phyloP scores from a whole-genome alignment of 306 rosid genomes.

The Castanea mollissima region DNA sequence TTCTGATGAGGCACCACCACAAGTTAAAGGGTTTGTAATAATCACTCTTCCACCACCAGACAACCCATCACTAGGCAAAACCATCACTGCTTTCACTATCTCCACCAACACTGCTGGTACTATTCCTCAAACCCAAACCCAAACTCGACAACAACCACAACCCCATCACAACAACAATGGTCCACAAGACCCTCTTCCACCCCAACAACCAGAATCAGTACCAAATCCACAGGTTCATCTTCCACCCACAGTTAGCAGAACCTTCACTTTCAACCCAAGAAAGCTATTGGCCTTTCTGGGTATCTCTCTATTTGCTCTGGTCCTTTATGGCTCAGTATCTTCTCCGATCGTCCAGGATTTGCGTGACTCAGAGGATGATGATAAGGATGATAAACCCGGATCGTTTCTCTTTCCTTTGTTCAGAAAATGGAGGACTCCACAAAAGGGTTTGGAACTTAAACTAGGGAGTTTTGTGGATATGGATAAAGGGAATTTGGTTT shows the following conservation, averaged over 20 bases:
- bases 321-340: conserved; percentile 45
- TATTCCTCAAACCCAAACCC: conserved; percentile 24
- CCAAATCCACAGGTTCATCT: conserved; percentile 26
- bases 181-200: conserved; percentile 17
- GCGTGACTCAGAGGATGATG: conserved; percentile 38
- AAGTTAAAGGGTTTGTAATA: conserved; percentile 53
- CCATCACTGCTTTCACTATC: conserved; percentile 69
- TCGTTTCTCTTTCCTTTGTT: conserved; percentile 56
- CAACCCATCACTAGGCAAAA: conserved; percentile 78
- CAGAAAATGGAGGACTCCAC: conserved; percentile 36
- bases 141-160: conserved; percentile 16
- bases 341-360: conserved; percentile 37
- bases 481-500: conserved; percentile 27
- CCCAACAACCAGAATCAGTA: conserved; percentile 20
- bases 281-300: conserved; percentile 47
- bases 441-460: conserved; percentile 41
- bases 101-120: conserved; percentile 9
- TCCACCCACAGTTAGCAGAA: conserved; percentile 20
- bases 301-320: conserved; percentile 47
- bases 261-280: conserved; percentile 31
- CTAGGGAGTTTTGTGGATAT: conserved; percentile 47
- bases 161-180: background rate
- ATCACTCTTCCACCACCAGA: conserved; percentile 81
- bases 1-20: conserved; percentile 40
- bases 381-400: background rate